Conservation (phyloP, 108 stramenopile species). For the Conticribra weissflogii region DNA sequence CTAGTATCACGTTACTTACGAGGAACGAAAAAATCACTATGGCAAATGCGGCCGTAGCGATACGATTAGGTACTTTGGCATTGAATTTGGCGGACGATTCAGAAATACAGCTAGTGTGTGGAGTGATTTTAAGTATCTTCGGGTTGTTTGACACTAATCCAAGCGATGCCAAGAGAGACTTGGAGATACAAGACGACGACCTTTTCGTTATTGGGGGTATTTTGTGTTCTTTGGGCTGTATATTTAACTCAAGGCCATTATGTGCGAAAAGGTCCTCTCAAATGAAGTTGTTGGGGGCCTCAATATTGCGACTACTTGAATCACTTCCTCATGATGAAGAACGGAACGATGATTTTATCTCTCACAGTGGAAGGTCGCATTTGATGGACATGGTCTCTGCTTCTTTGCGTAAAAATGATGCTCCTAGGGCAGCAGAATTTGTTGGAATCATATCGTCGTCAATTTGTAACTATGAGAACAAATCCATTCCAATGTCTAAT, state of each 20-base stretch:
- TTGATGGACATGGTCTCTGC: constrained; percentile 26
- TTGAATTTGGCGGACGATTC: constrained; percentile 24
- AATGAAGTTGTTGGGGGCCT: constrained; percentile 6
- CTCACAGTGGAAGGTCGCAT: constrained; percentile 6
- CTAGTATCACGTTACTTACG: constrained; percentile 17
- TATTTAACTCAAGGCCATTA: constrained; percentile 12
- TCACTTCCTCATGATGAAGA: background rate
- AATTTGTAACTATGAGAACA: constrained; percentile 5
- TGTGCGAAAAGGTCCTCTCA: constrained; percentile 1
- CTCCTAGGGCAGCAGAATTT: constrained; percentile 5
- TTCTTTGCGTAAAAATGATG: constrained; percentile 4
- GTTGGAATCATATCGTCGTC: constrained; percentile 21
- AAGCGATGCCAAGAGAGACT: too few species aligned
- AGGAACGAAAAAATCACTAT: constrained; percentile 6
- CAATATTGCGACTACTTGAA: constrained; percentile 1
- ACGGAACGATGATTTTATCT: constrained; percentile 2
- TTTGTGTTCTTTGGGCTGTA: constrained; percentile 27
- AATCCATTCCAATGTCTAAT: constrained; percentile 5
- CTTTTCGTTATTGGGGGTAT: constrained; percentile 26
- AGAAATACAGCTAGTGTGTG: constrained; percentile 7
- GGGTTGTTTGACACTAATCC: too few species aligned
- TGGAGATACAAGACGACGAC: constrained; percentile 4
- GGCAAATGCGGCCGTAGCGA: constrained; percentile 15
- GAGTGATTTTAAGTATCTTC: too few species aligned
- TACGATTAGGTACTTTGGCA: constrained; percentile 30